Percentiles rank a stretch among this genome's conserved stretches.
Conservation (phyloP, 1,284 basidiomycete species). For the Meripilus lineatus region DNA sequence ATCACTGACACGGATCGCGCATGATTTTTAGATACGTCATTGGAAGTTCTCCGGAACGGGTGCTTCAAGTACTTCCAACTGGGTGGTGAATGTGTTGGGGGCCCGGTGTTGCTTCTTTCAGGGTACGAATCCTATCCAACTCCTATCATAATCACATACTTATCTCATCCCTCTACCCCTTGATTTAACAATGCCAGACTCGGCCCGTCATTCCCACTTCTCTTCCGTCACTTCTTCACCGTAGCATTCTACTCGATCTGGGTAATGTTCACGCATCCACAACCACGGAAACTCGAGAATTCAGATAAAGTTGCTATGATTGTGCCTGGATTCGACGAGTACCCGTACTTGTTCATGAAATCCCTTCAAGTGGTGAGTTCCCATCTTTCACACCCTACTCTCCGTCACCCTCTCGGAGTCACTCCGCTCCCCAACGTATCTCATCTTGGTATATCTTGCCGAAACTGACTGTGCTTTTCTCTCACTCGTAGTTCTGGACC, state of each 20-base stretch:
- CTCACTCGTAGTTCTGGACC: slow-evolving; percentile 66
- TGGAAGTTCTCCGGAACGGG: slow-evolving; percentile 84
- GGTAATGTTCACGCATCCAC: slow-evolving; percentile 74
- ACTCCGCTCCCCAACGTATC: too few species aligned
- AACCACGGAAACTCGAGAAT: slow-evolving; percentile 18
- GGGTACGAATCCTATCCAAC: slow-evolving; percentile 47
- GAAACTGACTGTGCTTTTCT: background rate
- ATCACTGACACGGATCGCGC: too few species aligned
- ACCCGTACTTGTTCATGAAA: slow-evolving; percentile 55
- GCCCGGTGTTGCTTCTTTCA: slow-evolving; percentile 84
- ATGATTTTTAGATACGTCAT: too few species aligned
- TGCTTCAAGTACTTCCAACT: slow-evolving; percentile 98
- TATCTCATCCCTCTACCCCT: background rate
- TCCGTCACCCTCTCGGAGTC: too few species aligned
- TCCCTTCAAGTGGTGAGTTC: slow-evolving; percentile 53
- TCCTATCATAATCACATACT: background rate
- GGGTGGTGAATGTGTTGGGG: slow-evolving; percentile 86
- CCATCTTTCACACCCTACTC: slow-evolving; percentile 5
- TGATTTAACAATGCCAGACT: slow-evolving; percentile 40
- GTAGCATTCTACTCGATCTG: slow-evolving; percentile 94
- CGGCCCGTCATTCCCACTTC: slow-evolving; percentile 69
- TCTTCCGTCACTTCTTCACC: slow-evolving; percentile 91
- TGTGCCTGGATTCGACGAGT: slow-evolving; percentile 47
- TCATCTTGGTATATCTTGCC: background rate
- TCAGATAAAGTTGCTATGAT: slow-evolving; percentile 28